Evolutionary conservation across 805 yeast species (phyloP).

Genomic region (Candida ascalaphidarum): DNA sequence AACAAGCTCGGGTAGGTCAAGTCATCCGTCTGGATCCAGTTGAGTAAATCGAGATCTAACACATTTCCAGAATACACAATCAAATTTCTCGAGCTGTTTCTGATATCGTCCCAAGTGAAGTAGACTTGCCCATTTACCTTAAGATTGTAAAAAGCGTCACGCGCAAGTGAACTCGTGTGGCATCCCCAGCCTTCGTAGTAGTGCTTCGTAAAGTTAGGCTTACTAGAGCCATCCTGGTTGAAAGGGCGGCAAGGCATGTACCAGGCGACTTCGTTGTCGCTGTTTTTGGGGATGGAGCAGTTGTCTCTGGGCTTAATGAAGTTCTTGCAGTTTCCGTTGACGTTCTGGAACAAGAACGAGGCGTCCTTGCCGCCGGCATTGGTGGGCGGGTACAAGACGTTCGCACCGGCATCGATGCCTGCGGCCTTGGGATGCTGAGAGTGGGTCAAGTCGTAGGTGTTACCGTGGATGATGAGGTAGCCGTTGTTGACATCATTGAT

Average conservation of each 20-base stretch:
- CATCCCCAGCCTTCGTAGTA: constrained; percentile 87
- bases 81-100: constrained; percentile 60
- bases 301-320: constrained; percentile 62
- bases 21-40: constrained; percentile 68
- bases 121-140: constrained; percentile 64
- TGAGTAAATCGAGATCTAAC: constrained; percentile 66
- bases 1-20: constrained; percentile 67
- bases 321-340: constrained; percentile 81
- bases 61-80: constrained; percentile 88
- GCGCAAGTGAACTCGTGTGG: constrained; percentile 66
- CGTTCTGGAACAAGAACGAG: constrained; percentile 80
- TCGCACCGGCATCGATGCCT: constrained; percentile 64
- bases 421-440: constrained; percentile 79
- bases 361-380: constrained; percentile 87
- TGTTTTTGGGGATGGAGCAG: constrained; percentile 57
- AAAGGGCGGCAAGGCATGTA: constrained; percentile 87
- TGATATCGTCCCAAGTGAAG: constrained; percentile 84
- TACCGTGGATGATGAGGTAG: constrained; percentile 71
- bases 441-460: constrained; percentile 61
- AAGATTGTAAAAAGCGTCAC: constrained; percentile 57
- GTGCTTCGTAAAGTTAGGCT: constrained; percentile 52
- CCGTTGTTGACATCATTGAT: constrained; percentile 52
- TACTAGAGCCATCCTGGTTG: constrained; percentile 61
- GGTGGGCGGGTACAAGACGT: constrained; percentile 74
- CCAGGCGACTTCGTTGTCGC: constrained; percentile 67